Conservation (phyloP, 371 early-diverging fungal genomes). For the Lichtheimia ramosa region DNA sequence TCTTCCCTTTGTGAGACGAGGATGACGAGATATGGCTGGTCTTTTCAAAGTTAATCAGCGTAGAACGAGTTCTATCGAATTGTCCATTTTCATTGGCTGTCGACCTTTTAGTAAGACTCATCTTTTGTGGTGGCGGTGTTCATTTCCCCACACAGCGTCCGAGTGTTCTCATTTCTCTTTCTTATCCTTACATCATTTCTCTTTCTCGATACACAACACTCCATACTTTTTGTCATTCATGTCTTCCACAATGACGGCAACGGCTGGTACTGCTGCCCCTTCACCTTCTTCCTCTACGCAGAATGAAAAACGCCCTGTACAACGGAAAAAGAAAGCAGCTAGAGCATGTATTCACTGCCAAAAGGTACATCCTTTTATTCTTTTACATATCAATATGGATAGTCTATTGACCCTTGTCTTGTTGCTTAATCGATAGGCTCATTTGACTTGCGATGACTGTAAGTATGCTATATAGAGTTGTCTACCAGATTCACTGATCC, state of each 20-base stretch:
- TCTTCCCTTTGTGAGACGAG: too few relatives aligned
- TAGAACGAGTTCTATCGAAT: too few relatives aligned
- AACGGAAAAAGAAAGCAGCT: conserved; percentile 32
- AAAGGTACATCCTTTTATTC: conserved; percentile 21
- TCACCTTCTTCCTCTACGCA: conserved; percentile 3
- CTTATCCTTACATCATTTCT: too few relatives aligned
- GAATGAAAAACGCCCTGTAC: not conserved
- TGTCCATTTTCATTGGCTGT: too few relatives aligned
- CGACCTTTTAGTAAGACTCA: too few relatives aligned
- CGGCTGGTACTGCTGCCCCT: conserved; percentile 4
- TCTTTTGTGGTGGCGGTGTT: too few relatives aligned
- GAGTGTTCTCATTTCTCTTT: too few relatives aligned
- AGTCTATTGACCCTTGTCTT: not conserved
- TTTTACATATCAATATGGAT: not conserved
- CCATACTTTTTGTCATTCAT: not conserved
- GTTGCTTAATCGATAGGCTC: conserved; percentile 19
- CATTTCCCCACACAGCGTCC: too few relatives aligned
- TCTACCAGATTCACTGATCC: not conserved
- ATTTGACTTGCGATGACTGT: conserved; percentile 37
- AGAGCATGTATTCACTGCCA: conserved; percentile 36
- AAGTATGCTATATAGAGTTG: conserved; percentile 1
- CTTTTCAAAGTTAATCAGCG: too few relatives aligned
- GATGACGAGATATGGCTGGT: too few relatives aligned
- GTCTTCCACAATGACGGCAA: conserved; percentile 4
- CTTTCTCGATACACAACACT: too few relatives aligned